Evolutionary conservation across 129 eudicot genomes (phyloP), one percentile per base, ranked within the genome.

Genomic region (Oenanthe sinensis): DNA sequence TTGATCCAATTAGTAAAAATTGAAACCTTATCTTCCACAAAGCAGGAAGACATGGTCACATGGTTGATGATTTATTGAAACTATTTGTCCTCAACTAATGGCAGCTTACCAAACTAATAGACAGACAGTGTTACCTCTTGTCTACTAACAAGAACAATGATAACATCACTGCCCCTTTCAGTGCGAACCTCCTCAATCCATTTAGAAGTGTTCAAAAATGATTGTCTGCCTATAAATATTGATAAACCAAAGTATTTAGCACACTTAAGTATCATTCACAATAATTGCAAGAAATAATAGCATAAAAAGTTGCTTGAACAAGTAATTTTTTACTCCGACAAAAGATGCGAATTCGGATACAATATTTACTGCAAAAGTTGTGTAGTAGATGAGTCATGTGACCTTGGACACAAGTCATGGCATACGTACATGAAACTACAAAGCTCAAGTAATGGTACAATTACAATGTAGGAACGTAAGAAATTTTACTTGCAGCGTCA

Each of bases 101-200:
- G 44, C n/a, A 68, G 44, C n/a, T 13, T 33, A 63, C 36, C 36
- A 2, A 36, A 36, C 19, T 16, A 8, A 16, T 15, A 69, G 74
- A 69, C 19, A 16, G 46, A 15, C 22, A 69, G 40, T 37, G 1
- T 36, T 79, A 89, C 91, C 91, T 89, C 83, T 89, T 91, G 81
- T 91, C 91, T 58, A 91, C 97, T 76, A 77, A 91, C 97, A 63
- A 91, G 88, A 71, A 91, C 93, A 19, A 91, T 84, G 65, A 91
- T 91, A 40, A 91, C 96, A 84, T 91, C 96, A 84, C 96, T 89
- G n/a, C 36, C 36, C 36, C 36, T 33, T 33, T 33, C 36, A 33
- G 36, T 33, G 60, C 93, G 93, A 82, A 91, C 93, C 87, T 89
- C 93, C 87, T 89, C 97, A 19, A 91, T 87, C 97, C 97, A 91